Conservation (phyloP, 345 rosid genomes). For the Aquilaria sinensis region DNA sequence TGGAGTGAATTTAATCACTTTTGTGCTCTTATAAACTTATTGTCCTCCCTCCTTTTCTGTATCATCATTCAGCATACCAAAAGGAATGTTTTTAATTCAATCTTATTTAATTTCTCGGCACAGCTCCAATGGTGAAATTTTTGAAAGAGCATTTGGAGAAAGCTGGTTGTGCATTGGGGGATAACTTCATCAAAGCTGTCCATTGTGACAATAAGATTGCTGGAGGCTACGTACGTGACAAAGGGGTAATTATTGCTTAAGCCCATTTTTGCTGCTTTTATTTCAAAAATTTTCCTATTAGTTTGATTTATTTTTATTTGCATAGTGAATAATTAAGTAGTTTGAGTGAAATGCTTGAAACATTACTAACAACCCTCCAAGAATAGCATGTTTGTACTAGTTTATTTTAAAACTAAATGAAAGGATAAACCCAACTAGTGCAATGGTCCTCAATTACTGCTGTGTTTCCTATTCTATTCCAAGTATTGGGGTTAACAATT, state of each 20-base stretch:
- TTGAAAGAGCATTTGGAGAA: constrained; percentile 85
- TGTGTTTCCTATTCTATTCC: too few relatives aligned
- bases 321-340: too few relatives aligned
- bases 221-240: constrained; percentile 63
- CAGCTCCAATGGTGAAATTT: constrained; percentile 83
- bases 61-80: background rate
- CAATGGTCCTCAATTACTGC: too few relatives aligned
- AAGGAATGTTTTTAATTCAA: constrained; percentile 5
- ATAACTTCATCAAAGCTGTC: constrained; percentile 70
- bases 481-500: too few relatives aligned
- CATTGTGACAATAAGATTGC: constrained; percentile 40
- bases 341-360: too few relatives aligned
- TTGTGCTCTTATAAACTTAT: background rate
- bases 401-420: background rate
- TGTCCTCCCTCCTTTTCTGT: background rate
- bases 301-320: constrained; percentile 2
- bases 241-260: constrained; percentile 39
- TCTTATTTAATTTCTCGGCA: background rate
- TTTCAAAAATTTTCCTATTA: background rate
- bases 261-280: background rate
- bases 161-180: constrained; percentile 68
- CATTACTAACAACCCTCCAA: too few relatives aligned
- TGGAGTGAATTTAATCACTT: constrained; percentile 1
- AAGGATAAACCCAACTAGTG: too few relatives aligned
- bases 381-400: too few relatives aligned